Percentiles rank a stretch among this genome's conserved stretches.
phyloP scores from a whole-genome alignment of 805 yeast genomes.

The Ogataea paradorogensis region DNA sequence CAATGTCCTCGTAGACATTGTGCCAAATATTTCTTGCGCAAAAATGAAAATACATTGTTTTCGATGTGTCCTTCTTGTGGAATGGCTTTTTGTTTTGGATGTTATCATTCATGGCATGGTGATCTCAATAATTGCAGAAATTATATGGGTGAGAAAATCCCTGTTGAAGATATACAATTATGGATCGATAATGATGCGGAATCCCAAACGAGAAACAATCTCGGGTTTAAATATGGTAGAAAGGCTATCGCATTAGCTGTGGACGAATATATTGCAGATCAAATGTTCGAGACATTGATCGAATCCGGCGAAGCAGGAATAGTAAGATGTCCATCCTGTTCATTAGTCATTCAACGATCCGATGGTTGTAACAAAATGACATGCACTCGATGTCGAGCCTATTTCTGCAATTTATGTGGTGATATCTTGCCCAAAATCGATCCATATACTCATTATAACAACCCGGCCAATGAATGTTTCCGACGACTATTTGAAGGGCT shows the following conservation, averaged over 20 bases:
- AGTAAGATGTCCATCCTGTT: conserved; percentile 53
- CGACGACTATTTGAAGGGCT: conserved; percentile 53
- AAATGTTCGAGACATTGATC: conserved; percentile 43
- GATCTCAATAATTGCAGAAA: conserved; percentile 43
- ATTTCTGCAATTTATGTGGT: conserved; percentile 59
- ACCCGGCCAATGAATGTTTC: conserved; percentile 42
- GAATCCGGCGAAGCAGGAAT: conserved; percentile 40
- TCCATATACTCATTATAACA: conserved; percentile 53
- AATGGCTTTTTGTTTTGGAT: conserved; percentile 54
- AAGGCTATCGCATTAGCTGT: conserved; percentile 40
- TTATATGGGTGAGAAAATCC: conserved; percentile 33
- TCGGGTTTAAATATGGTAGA: conserved; percentile 43
- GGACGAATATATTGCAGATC: conserved; percentile 45
- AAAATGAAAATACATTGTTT: conserved; percentile 43
- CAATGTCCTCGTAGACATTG: conserved; percentile 51
- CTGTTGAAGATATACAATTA: conserved; percentile 37
- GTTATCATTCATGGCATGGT: conserved; percentile 64
- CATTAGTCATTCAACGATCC: conserved; percentile 45
- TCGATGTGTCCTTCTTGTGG: conserved; percentile 49
- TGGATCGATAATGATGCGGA: conserved; percentile 35
- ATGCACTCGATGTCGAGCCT: conserved; percentile 46
- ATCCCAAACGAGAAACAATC: conserved; percentile 31
- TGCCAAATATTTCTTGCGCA: conserved; percentile 43
- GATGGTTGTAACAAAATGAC: conserved; percentile 68
- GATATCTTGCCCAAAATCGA: conserved; percentile 34